Conservation (phyloP, 2,329 filamentous ascomycete genomes). For the Aspergillus sp. region DNA sequence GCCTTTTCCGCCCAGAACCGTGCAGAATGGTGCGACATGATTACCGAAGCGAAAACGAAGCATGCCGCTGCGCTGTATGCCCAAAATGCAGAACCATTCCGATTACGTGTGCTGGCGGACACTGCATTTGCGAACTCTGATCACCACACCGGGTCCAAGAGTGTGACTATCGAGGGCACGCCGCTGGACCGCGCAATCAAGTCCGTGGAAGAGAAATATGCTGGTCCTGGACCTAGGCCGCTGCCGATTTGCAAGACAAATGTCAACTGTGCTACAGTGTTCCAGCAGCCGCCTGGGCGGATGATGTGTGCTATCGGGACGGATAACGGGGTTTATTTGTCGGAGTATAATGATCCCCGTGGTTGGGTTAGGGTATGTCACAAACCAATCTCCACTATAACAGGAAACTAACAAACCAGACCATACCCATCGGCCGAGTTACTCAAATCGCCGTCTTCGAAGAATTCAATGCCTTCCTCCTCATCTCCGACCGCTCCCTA, state of each 20-base stretch:
- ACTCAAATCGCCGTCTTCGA: conserved; percentile 93
- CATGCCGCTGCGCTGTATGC: conserved; percentile 82
- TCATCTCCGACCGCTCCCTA: conserved; percentile 84
- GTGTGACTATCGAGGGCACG: conserved; percentile 78
- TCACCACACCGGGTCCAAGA: conserved; percentile 51
- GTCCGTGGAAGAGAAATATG: conserved; percentile 73
- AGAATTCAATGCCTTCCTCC: conserved; percentile 85
- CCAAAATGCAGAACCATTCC: conserved; percentile 94
- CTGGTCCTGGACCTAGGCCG: conserved; percentile 54
- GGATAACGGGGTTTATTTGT: conserved; percentile 86
- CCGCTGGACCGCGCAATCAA: conserved; percentile 85
- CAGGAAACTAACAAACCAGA: conserved; percentile 45
- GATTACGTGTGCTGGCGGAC: conserved; percentile 84
- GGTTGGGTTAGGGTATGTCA: conserved; percentile 76
- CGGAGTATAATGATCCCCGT: conserved; percentile 79
- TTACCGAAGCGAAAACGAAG: conserved; percentile 88
- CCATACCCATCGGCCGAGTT: conserved; percentile 68
- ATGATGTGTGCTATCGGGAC: conserved; percentile 91
- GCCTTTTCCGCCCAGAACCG: conserved; percentile 68
- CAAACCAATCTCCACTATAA: background rate
- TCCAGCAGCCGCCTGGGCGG: conserved; percentile 71
- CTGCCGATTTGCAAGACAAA: conserved; percentile 75
- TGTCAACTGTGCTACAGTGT: conserved; percentile 90
- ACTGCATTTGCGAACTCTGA: conserved; percentile 60
- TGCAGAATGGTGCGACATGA: conserved; percentile 85